Conservation (phyloP, 75 land plant genomes). For the Pinus albicaulis region DNA sequence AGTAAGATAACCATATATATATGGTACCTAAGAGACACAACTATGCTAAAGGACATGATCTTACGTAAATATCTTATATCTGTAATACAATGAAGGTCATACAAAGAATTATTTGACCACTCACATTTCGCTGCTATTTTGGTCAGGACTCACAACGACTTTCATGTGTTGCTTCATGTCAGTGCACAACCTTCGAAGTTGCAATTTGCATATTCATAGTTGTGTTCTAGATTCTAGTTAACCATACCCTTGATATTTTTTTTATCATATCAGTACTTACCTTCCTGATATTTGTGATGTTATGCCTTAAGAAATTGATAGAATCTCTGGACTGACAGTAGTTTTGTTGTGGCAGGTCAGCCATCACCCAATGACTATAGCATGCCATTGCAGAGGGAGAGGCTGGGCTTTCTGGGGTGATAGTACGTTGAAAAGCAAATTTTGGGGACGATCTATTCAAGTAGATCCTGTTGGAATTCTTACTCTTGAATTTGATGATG, state of each 20-base stretch:
- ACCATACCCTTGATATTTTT: neutral
- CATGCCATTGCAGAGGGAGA: conserved; percentile 70
- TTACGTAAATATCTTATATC: neutral
- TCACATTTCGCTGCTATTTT: neutral
- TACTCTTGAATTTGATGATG: conserved; percentile 63
- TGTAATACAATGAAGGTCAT: too few species aligned
- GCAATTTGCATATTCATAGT: neutral
- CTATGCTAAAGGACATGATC: too few species aligned
- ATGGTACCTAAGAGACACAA: neutral
- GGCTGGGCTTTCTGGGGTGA: conserved; percentile 79
- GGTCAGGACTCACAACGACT: neutral
- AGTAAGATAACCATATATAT: neutral
- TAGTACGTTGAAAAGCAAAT: conserved; percentile 62
- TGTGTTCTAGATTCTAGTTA: neutral
- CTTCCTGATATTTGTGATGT: neutral
- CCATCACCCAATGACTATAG: conserved; percentile 72
- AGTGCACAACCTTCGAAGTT: neutral
- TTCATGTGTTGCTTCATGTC: neutral
- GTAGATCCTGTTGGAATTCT: conserved; percentile 67
- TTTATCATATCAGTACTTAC: neutral
- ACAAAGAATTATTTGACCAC: neutral
- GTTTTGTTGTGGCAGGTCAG: conserved; percentile 48
- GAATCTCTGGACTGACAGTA: neutral
- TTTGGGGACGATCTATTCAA: conserved; percentile 76
- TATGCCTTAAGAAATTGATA: neutral